phyloP scores from a whole-genome alignment of 1,284 basidiomycete genomes.

The Fomitopsis palustris region DNA sequence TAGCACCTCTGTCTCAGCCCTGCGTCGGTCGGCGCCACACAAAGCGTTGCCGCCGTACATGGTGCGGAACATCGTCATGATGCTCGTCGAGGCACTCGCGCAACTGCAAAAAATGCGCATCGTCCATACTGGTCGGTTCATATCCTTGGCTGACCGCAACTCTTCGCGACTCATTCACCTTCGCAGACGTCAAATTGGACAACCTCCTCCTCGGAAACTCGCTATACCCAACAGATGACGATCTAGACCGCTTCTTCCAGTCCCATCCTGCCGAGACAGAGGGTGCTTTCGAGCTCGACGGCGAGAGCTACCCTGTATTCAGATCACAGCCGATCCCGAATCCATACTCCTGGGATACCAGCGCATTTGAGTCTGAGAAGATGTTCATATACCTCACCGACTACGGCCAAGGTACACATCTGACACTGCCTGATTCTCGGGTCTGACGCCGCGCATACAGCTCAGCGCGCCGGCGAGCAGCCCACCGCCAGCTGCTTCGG shows the following conservation, averaged over 20 bases:
- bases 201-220: constrained; percentile 11
- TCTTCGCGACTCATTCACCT: background rate
- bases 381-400: constrained; percentile 9
- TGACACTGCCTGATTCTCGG: too few species aligned
- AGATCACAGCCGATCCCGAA: constrained; percentile 11
- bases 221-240: constrained; percentile 2
- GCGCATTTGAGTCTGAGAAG: constrained; percentile 11
- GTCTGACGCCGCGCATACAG: too few species aligned
- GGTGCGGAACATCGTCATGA: constrained; percentile 4
- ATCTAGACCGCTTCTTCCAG: constrained; percentile 1
- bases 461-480: constrained; percentile 14
- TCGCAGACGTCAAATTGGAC: constrained; percentile 15
- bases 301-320: constrained; percentile 8
- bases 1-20: too few species aligned
- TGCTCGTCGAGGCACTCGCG: constrained; percentile 7
- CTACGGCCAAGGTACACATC: constrained; percentile 10
- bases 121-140: constrained; percentile 15
- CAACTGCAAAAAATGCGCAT: constrained; percentile 13
- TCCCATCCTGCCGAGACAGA: constrained; percentile 5
- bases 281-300: constrained; percentile 7
- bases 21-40: too few species aligned
- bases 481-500: constrained; percentile 12
- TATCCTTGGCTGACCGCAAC: background rate
- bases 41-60: too few species aligned
- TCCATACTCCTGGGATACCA: constrained; percentile 4